Conservation (phyloP, 495 filamentous ascomycete species). For the Bombardia bombarda region DNA sequence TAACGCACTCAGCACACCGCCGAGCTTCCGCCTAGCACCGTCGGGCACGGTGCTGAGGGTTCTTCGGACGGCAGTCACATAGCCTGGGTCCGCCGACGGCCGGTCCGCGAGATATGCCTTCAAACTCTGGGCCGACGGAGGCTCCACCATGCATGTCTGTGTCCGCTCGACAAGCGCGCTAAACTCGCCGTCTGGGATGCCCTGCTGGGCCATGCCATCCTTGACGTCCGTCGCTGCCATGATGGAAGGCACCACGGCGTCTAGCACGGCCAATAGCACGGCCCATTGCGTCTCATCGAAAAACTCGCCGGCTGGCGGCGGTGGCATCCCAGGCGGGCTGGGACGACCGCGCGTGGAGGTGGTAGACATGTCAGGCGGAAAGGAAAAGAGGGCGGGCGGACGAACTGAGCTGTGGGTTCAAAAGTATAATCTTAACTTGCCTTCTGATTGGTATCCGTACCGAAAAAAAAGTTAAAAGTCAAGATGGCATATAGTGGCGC, state of each 20-base stretch:
- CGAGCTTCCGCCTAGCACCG: constrained; percentile 19
- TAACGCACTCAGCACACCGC: constrained; percentile 17
- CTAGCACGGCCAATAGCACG: constrained; percentile 24
- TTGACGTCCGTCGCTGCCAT: constrained; percentile 14
- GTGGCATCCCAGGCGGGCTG: constrained; percentile 20
- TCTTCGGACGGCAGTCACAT: constrained; percentile 13
- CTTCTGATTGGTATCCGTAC: no score
- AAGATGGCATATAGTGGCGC: no score
- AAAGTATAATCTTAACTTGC: no score
- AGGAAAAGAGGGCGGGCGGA: no score
- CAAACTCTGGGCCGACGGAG: constrained; percentile 21
- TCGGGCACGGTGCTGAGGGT: constrained; percentile 16
- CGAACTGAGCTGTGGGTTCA: no score
- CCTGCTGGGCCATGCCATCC: constrained; percentile 18
- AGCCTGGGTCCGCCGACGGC: constrained; percentile 16
- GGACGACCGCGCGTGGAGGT: no score
- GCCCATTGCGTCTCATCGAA: constrained; percentile 28
- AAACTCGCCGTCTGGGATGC: constrained; percentile 18
- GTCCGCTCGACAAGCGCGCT: constrained; percentile 13
- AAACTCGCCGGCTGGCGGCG: constrained; percentile 18
- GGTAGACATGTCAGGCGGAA: no score
- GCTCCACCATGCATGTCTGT: constrained; percentile 12
- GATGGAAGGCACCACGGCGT: constrained; percentile 28
- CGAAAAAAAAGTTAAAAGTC: no score
- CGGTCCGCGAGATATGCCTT: constrained; percentile 26